phyloP scores from a whole-genome alignment of 495 filamentous ascomycete species.

The Neurospora sp. region DNA sequence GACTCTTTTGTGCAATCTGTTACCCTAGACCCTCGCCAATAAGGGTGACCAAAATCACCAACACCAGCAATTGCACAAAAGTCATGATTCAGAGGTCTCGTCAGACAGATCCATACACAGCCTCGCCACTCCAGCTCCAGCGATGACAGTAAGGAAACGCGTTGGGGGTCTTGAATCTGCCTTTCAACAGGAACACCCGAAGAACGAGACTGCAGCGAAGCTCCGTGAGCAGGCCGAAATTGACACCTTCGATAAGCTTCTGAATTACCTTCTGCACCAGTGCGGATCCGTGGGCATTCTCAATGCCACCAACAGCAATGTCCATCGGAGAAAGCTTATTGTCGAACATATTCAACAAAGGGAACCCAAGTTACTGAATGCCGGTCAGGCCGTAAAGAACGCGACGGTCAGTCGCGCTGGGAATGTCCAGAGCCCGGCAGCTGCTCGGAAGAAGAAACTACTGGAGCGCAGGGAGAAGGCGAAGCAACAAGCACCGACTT shows the following conservation, averaged over 20 bases:
- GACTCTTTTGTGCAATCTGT: background rate
- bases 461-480: background rate
- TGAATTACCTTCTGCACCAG: constrained; percentile 71
- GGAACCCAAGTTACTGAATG: constrained; percentile 56
- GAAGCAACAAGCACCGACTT: background rate
- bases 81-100: background rate
- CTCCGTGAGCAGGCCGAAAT: constrained; percentile 84
- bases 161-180: background rate
- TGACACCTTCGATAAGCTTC: constrained; percentile 76
- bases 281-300: constrained; percentile 93
- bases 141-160: background rate
- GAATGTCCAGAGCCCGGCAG: background rate
- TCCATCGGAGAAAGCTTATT: constrained; percentile 69
- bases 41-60: background rate
- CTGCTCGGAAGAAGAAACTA: background rate
- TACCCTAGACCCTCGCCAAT: background rate
- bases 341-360: constrained; percentile 71
- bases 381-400: background rate
- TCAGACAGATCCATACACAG: background rate
- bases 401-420: background rate
- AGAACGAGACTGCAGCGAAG: constrained; percentile 69
- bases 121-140: background rate
- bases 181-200: constrained; percentile 32
- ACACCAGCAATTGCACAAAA: background rate
- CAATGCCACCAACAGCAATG: constrained; percentile 91